Conservation (phyloP, 169 alveolate species). For the Ichthyophthirius multifiliis region DNA sequence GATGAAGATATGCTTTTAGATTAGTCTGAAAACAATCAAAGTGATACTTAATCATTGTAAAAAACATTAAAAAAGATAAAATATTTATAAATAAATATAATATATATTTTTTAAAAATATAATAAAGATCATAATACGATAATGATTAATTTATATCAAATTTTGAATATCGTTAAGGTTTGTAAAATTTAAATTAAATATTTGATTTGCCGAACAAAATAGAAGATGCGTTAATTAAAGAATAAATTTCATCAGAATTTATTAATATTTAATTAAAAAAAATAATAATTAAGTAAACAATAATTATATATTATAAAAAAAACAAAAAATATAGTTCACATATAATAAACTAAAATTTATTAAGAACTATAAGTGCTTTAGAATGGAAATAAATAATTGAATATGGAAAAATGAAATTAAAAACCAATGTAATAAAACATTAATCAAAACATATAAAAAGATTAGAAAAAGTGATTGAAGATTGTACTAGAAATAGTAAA, state of each 20-base stretch:
- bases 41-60: background rate
- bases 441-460: background rate
- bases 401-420: slow-evolving; percentile 6
- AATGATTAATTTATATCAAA: background rate
- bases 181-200: background rate
- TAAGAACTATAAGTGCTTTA: slow-evolving; percentile 20
- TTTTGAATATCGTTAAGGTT: background rate
- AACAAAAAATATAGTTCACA: background rate
- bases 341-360: slow-evolving; percentile 5
- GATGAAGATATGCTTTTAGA: background rate
- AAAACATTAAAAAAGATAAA: background rate
- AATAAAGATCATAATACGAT: no score
- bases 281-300: background rate
- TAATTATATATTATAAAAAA: background rate
- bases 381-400: slow-evolving; percentile 16
- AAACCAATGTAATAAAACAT: background rate
- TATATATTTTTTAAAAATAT: no score
- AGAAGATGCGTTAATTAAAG: background rate
- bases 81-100: background rate
- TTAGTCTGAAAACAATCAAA: background rate
- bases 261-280: background rate
- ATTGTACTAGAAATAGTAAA: background rate
- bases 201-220: background rate
- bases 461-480: background rate
- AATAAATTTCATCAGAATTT: background rate